Conservation (phyloP, 2,329 filamentous ascomycete genomes). For the Aureobasidium sp. region DNA sequence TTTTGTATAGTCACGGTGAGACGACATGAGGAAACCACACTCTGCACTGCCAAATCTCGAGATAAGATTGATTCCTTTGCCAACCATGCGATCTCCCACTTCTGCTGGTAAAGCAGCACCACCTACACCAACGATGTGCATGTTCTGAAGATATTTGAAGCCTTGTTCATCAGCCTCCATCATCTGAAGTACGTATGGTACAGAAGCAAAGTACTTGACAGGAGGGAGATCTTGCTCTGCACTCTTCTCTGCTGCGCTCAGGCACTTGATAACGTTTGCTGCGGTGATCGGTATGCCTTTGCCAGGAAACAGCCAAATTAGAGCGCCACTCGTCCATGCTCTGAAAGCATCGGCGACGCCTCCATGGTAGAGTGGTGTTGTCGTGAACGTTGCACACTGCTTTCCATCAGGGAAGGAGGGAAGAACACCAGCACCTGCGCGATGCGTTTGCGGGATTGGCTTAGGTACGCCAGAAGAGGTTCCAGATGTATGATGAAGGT, state of each 20-base stretch:
- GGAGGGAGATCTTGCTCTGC: conserved; percentile 22
- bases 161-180: conserved; percentile 40
- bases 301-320: conserved; percentile 58
- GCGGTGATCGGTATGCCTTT: conserved; percentile 51
- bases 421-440: conserved; percentile 48
- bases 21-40: conserved; percentile 59
- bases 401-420: conserved; percentile 38
- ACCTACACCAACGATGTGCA: conserved; percentile 58
- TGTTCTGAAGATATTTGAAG: conserved; percentile 38
- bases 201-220: conserved; percentile 55
- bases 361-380: conserved; percentile 60
- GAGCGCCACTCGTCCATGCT: conserved; percentile 53
- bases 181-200: conserved; percentile 53
- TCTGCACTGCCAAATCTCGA: conserved; percentile 61
- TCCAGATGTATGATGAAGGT: conserved; percentile 58
- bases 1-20: conserved; percentile 46
- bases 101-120: conserved; percentile 51
- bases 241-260: conserved; percentile 33
- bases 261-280: conserved; percentile 44
- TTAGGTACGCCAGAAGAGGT: conserved; percentile 59
- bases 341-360: conserved; percentile 57
- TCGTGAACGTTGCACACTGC: conserved; percentile 51
- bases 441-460: conserved; percentile 53
- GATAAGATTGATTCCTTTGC: conserved; percentile 47
- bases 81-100: conserved; percentile 49